Percentiles rank a stretch among this genome's conserved stretches.
These are phyloP conservation scores for Fusarium humuli DNA, from an alignment of 2,329 filamentous ascomycete genomes.

Conservation along the genomic window DNA sequence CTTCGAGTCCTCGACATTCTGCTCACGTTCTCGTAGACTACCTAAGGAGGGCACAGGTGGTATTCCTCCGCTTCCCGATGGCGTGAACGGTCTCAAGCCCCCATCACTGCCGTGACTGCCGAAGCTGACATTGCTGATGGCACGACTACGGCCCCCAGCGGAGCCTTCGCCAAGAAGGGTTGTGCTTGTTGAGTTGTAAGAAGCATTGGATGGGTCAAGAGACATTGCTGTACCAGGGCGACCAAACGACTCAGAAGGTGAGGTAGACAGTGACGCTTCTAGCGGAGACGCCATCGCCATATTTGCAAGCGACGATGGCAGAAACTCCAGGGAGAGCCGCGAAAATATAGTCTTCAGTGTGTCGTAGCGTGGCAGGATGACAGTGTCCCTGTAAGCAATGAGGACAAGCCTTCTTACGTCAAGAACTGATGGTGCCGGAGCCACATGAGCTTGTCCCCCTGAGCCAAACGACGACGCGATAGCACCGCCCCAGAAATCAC, in stretches of 20 bases:
- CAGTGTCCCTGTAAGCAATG: constrained; percentile 85
- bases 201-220: constrained; percentile 78
- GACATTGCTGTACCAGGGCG: constrained; percentile 81
- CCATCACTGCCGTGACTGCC: constrained; percentile 63
- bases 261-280: constrained; percentile 63
- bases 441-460: constrained; percentile 56
- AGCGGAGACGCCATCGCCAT: constrained; percentile 66
- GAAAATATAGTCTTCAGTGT: constrained; percentile 91
- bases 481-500: constrained; percentile 89
- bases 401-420: constrained; percentile 92
- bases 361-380: constrained; percentile 91
- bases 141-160: constrained; percentile 75
- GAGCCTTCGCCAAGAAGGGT: constrained; percentile 78
- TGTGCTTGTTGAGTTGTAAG: constrained; percentile 82
- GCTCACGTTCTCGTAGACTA: constrained; percentile 66
- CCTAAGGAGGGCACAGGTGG: constrained; percentile 48
- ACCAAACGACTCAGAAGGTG: constrained; percentile 62
- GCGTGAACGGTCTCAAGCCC: constrained; percentile 64
- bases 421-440: constrained; percentile 67
- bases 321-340: constrained; percentile 84
- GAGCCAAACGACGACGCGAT: constrained; percentile 54
- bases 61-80: constrained; percentile 48
- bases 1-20: constrained; percentile 75
- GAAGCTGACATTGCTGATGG: constrained; percentile 85
- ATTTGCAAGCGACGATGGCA: constrained; percentile 65